A percentile compares a stretch with the other conserved stretches of the same genome.
Conservation (phyloP, 2,329 filamentous ascomycete genomes). For the Beauveria sp. region DNA sequence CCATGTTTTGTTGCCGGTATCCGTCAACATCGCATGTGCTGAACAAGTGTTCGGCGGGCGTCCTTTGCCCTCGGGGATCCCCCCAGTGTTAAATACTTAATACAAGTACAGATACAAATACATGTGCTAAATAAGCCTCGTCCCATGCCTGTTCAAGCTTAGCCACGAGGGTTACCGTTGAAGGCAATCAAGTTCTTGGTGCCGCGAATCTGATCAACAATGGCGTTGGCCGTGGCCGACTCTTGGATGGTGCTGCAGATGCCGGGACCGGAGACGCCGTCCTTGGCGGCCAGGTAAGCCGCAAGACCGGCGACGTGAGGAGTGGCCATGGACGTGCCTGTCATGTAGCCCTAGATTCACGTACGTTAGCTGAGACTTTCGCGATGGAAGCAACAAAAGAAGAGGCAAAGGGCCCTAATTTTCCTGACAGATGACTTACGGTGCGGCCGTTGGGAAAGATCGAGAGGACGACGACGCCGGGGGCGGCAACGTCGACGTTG, state of each 20-base stretch:
- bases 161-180: conserved; percentile 7
- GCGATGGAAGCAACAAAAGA: background rate
- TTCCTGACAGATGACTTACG: conserved; percentile 14
- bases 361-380: background rate
- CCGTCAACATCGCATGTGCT: background rate
- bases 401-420: background rate
- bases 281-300: conserved; percentile 13
- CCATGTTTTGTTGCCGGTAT: background rate
- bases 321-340: conserved; percentile 17
- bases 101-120: no score
- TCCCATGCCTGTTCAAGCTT: background rate
- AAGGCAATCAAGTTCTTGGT: conserved; percentile 11
- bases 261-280: background rate
- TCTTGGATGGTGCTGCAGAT: conserved; percentile 1
- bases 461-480: conserved; percentile 39
- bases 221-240: background rate
- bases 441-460: conserved; percentile 30
- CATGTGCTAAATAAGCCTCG: background rate
- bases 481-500: conserved; percentile 39
- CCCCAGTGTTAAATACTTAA: no score
- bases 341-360: conserved; percentile 11
- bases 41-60: background rate
- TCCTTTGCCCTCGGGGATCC: no score
- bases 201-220: background rate
- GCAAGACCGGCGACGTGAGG: conserved; percentile 17